Percentiles rank a stretch among this genome's conserved stretches.
phyloP scores from a whole-genome alignment of 1,139 yeast genomes.

The Yamadazyma friedrichii region DNA sequence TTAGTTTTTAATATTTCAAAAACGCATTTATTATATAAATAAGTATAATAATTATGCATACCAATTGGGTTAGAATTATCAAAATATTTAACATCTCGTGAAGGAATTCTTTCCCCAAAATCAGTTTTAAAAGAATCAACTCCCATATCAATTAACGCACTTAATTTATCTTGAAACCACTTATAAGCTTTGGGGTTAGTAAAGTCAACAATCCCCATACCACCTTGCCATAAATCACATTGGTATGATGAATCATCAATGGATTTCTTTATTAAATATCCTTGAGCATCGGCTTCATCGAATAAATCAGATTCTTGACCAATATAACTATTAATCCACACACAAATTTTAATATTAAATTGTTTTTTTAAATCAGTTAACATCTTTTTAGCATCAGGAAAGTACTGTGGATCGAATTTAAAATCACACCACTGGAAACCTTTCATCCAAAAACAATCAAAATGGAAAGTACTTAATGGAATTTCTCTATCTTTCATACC shows the following conservation, averaged over 20 bases:
- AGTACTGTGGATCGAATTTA: conserved; percentile 27
- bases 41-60: conserved; percentile 36
- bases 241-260: conserved; percentile 27
- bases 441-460: conserved; percentile 40
- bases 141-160: conserved; percentile 27
- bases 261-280: conserved; percentile 24
- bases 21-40: conserved; percentile 30
- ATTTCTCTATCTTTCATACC: conserved; percentile 34
- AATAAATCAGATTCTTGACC: conserved; percentile 32
- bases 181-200: conserved; percentile 32
- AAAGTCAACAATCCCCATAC: conserved; percentile 37
- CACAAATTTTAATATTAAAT: conserved; percentile 28
- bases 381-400: conserved; percentile 28
- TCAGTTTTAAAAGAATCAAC: conserved; percentile 37
- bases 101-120: conserved; percentile 37
- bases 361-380: conserved; percentile 24
- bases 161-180: conserved; percentile 28
- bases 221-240: conserved; percentile 38
- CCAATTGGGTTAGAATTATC: conserved; percentile 27
- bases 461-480: conserved; percentile 30
- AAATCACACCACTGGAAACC: conserved; percentile 35
- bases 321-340: conserved; percentile 37
- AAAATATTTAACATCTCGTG: conserved; percentile 23
- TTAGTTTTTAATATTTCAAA: conserved; percentile 28
- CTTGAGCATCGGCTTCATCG: conserved; percentile 25